Percentiles rank a stretch among this genome's conserved stretches.
Evolutionary conservation across 2,329 filamentous ascomycete genomes (phyloP).

Genomic region (Penicillium rolfsii): DNA sequence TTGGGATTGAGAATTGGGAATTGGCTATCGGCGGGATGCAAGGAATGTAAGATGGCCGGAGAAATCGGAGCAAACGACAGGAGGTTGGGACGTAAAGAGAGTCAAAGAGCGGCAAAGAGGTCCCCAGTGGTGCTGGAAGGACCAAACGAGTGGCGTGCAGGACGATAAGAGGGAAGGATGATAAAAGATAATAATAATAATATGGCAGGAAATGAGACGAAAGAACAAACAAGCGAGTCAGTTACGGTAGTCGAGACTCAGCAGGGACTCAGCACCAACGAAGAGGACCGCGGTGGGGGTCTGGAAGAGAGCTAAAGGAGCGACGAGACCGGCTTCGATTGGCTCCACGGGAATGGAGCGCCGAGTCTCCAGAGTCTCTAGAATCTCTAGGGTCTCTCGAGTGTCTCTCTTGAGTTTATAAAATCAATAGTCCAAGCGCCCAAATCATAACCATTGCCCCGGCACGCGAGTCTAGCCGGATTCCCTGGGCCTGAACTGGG

Average conservation of each 20-base stretch:
- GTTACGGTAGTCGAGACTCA: too few relatives aligned
- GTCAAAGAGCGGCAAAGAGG: neutral
- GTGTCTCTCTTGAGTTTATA: too few relatives aligned
- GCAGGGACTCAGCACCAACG: neutral
- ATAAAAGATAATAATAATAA: too few relatives aligned
- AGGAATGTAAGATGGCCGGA: conserved; percentile 2
- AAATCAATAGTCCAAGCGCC: too few relatives aligned
- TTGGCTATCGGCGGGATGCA: neutral
- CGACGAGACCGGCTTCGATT: too few relatives aligned
- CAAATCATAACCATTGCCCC: neutral
- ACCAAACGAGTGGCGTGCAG: neutral
- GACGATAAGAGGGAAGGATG: neutral
- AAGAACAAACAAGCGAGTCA: neutral
- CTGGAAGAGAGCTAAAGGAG: too few relatives aligned
- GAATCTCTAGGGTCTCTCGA: too few relatives aligned
- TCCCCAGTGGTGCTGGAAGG: neutral
- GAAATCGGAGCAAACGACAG: too few relatives aligned
- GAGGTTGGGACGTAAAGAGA: neutral
- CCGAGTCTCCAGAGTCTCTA: too few relatives aligned
- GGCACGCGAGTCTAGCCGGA: neutral
- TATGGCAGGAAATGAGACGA: neutral
- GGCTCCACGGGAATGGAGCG: too few relatives aligned
- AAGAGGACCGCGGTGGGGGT: too few relatives aligned
- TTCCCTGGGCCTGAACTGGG: neutral
- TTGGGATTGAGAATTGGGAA: neutral